Conservation (phyloP, 306 rosid genomes). For the Lotus japonicus region DNA sequence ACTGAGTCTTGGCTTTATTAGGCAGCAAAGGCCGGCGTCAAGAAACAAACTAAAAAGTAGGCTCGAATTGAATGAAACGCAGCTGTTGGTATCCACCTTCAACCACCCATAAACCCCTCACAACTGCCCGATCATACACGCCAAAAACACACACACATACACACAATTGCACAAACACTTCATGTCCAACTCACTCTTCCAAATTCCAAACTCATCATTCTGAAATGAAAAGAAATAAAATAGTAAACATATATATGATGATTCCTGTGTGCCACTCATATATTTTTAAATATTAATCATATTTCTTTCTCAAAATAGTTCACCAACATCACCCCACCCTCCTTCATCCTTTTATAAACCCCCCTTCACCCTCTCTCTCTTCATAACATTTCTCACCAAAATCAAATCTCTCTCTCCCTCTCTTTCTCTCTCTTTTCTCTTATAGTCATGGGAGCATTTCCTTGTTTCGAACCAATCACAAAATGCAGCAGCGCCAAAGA, state of each 20-base stretch:
- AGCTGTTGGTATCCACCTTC: constrained; percentile 35
- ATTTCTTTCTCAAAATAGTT: constrained; percentile 7
- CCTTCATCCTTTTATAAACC: constrained; percentile 39
- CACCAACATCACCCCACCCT: constrained; percentile 23
- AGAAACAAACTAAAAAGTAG: constrained; percentile 48
- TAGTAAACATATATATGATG: no score
- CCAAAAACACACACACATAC: not conserved
- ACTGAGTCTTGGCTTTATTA: constrained; percentile 5
- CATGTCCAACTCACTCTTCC: not conserved
- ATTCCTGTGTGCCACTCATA: not conserved
- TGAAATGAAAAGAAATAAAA: not conserved
- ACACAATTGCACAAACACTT: not conserved
- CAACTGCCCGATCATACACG: constrained; percentile 40
- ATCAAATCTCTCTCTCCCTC: not conserved
- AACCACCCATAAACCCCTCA: constrained; percentile 38
- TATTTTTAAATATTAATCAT: not conserved
- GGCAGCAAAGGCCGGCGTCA: constrained; percentile 24
- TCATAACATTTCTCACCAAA: constrained; percentile 3
- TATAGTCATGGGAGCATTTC: constrained; percentile 38
- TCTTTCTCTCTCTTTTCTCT: no score
- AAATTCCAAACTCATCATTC: not conserved
- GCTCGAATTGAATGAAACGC: constrained; percentile 66
- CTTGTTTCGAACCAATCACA: constrained; percentile 47
- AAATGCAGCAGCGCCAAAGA: constrained; percentile 60
- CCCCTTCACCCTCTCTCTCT: constrained; percentile 26